Evolutionary conservation across 2,329 filamentous ascomycete species (phyloP), one percentile per base, ranked within the genome.

Genomic region (Daldinia sp.): DNA sequence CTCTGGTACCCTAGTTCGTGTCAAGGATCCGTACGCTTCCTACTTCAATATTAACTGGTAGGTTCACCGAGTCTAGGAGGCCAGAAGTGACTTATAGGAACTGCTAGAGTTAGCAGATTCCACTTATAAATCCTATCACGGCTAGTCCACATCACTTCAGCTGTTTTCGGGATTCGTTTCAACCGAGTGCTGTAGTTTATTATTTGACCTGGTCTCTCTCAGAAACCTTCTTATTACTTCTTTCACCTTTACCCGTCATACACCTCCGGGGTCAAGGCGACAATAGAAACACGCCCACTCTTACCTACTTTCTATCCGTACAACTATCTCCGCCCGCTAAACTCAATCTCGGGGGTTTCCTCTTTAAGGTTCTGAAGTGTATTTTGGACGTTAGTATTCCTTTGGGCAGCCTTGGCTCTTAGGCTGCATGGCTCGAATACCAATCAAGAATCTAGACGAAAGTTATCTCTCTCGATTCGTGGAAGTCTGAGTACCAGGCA

Each of bases 291-390:
- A 54, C 45, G 50, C 54, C 56, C 47, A 66, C 30, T 56, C 34
- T 45, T 32, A 21, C 25, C n/a, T 34, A 37, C 34, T 54, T 30
- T 49, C n/a, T 60, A 59, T 58, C 55, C 53, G 25, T 23, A 37
- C 17, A 34, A 13, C 23, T 61, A 59, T 41, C 53, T 54, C 58
- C 58, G 50, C 62, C 62, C 37, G 32, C 27, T 61, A 60, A 63
- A 45, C 45, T 56, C 19, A 39, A 51, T 45, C 39, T 61, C 59
- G 62, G 57, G 62, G 57, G 48, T 63, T 63, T 63, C 59, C 63
- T 45, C 9, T 57, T 66, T 57, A 9, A 50, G 29, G 59, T 32
- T 34, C 19, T 23, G 35, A 29, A 30, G 30, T n/a, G n/a, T 47
- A 9, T 49, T 58, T 41, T 23, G 54, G 30, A 10, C 4, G 21